A percentile compares a stretch with the other conserved stretches of the same genome.
Evolutionary conservation across 2,329 filamentous ascomycete genomes (phyloP).

Genomic region (Niveomyces coronatus): DNA sequence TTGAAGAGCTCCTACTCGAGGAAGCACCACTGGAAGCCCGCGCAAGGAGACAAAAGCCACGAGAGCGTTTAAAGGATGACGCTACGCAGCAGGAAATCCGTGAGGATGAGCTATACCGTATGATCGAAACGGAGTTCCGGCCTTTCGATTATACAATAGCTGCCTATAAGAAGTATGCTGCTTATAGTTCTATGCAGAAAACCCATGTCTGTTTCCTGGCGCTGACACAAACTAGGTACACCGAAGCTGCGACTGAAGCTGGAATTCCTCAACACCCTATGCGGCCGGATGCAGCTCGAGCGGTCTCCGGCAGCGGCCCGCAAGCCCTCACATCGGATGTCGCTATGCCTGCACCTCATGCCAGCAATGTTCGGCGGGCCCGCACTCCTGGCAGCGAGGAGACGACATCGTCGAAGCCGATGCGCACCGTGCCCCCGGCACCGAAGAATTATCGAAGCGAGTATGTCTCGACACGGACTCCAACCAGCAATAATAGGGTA

Average conservation of each 20-base stretch:
- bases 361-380: slow-evolving; percentile 2
- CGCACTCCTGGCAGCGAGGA: slow-evolving; percentile 4
- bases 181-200: slow-evolving; percentile 32
- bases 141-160: slow-evolving; percentile 90
- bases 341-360: slow-evolving; percentile 29
- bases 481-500: slow-evolving; percentile 55
- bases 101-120: slow-evolving; percentile 84
- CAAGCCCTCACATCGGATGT: slow-evolving; percentile 45
- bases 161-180: slow-evolving; percentile 60
- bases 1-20: slow-evolving; percentile 87
- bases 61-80: slow-evolving; percentile 85
- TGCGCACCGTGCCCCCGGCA: slow-evolving; percentile 24
- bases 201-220: neutral
- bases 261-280: slow-evolving; percentile 2
- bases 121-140: slow-evolving; percentile 89
- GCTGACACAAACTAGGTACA: slow-evolving; percentile 5
- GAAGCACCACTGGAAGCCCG: slow-evolving; percentile 91
- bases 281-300: neutral
- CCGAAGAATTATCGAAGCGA: slow-evolving; percentile 38
- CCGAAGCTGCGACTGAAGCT: slow-evolving; percentile 5
- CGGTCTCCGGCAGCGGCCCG: slow-evolving; percentile 16
- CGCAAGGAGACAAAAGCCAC: slow-evolving; percentile 84
- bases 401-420: slow-evolving; percentile 9
- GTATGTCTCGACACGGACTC: slow-evolving; percentile 35
- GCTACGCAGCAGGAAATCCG: slow-evolving; percentile 91